These are phyloP conservation scores for Grifola frondosa DNA, from an alignment of 1,284 basidiomycete genomes.

Conservation along the genomic window DNA sequence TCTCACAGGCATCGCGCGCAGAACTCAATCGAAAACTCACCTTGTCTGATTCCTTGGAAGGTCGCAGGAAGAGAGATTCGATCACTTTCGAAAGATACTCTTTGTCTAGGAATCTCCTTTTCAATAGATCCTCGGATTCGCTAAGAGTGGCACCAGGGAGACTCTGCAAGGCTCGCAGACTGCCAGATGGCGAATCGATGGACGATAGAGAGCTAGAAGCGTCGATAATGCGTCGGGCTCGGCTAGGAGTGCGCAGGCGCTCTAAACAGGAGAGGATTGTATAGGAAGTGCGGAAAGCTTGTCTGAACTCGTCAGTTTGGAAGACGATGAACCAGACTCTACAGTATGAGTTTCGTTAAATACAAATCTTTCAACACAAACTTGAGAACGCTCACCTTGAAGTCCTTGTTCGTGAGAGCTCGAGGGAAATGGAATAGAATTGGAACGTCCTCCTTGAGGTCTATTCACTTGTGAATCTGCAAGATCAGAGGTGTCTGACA, in stretches of 20 bases:
- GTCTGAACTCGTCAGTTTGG: conserved; percentile 38
- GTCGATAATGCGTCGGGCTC: conserved; percentile 26
- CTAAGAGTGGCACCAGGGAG: conserved; percentile 17
- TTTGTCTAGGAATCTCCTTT: conserved; percentile 34
- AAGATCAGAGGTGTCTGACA: conserved; percentile 6
- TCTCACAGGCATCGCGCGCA: conserved; percentile 1
- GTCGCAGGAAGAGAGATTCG: conserved; percentile 31
- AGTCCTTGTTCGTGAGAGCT: conserved; percentile 2
- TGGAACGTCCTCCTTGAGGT: conserved; percentile 12
- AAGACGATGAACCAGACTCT: conserved; percentile 32
- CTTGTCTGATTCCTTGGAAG: conserved; percentile 31
- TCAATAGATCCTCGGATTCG: conserved; percentile 32
- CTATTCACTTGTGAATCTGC: background rate
- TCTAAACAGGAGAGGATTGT: conserved; percentile 30
- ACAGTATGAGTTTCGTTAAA: background rate
- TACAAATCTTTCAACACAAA: background rate
- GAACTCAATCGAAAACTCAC: conserved; percentile 16
- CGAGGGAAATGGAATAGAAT: conserved; percentile 17
- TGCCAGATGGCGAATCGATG: conserved; percentile 24
- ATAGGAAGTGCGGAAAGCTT: conserved; percentile 40
- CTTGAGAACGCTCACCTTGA: conserved; percentile 17
- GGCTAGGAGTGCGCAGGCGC: conserved; percentile 23
- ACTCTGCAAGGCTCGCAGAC: conserved; percentile 17
- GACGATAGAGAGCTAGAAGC: conserved; percentile 29
- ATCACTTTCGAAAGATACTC: conserved; percentile 44